phyloP scores from a whole-genome alignment of 2,329 filamentous ascomycete species.

The Aspergillus quadrilineatus region DNA sequence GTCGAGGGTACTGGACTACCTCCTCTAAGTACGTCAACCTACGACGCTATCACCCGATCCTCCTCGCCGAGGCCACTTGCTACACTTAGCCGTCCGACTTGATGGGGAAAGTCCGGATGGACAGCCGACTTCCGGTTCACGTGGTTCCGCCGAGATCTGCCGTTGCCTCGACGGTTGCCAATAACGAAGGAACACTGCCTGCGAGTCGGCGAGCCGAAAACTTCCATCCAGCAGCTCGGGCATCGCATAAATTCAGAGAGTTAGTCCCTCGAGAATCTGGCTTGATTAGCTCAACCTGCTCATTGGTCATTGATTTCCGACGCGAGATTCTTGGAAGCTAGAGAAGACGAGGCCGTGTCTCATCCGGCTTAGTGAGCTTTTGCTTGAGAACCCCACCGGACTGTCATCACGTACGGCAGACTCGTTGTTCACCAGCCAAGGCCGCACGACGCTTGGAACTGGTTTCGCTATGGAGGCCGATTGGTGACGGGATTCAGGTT shows the following conservation, averaged over 20 bases:
- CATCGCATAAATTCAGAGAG: conserved; percentile 7
- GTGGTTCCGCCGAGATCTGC: neutral
- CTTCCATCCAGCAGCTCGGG: neutral
- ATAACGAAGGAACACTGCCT: neutral
- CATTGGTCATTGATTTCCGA: conserved; percentile 5
- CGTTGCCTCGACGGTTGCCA: neutral
- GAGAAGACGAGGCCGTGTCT: conserved; percentile 3
- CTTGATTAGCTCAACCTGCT: neutral
- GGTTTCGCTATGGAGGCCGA: too few species aligned
- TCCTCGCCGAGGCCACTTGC: too few species aligned
- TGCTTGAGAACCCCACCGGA: neutral
- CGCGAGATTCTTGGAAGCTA: neutral
- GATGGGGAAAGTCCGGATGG: too few species aligned
- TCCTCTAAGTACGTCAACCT: too few species aligned
- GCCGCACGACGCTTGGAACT: too few species aligned
- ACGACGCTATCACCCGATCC: too few species aligned
- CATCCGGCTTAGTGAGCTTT: conserved; percentile 3
- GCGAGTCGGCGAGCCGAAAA: neutral
- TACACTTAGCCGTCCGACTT: too few species aligned
- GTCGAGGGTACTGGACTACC: too few species aligned
- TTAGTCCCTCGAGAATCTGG: neutral
- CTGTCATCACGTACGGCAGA: neutral
- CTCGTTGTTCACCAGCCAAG: neutral
- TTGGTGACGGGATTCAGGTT: too few species aligned
- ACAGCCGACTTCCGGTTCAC: neutral